Base-by-base conservation (phyloP, 1,139 yeast genomes). In the Magnusiomyces clavatus region DNA sequence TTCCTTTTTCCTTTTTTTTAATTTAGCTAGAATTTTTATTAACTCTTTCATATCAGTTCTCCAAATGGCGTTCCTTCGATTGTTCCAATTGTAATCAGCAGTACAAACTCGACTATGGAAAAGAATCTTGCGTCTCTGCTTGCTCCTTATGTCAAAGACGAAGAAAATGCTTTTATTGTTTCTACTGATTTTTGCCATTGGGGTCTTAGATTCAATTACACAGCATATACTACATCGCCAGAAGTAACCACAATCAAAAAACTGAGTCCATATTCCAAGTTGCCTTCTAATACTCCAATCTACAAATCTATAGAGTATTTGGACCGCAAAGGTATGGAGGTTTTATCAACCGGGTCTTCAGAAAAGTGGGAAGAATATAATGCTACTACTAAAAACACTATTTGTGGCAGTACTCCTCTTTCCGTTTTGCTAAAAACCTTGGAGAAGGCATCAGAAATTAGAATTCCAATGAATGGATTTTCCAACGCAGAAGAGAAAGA, bases 121-220 rank as follows among this genome's bases (percentile, higher is more conserved):
- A 61, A 64, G 13, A 66, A 69, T 20, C 63, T 86, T 19, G 83
- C 84, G 0, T 60, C 64, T 1, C 60, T 72, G 0, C 70, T 92
- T 50, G 66, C 69, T 12, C 81, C 83, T 1, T 86, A 76, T 59
- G 64, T 88, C 52, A 67, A 65, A 3, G 78, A 83, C 59, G 75
- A 76, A 24, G 69, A 69, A 38, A 84, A 82, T 62, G 82, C 88
- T 1, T 86, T 92, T 67, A 80, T 87, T 29, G 75, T 92, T 5
- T 86, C 95, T 62, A 81, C 95, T 1, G 99, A 92, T 69, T 94
- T 92, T 63, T 90, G 97, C 64, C 98, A 92, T 64, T 92, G 98
- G 98, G 97, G 97, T 1, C 62, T 76, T 3, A 70, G 95, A 46
- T 88, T 89, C 63, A 83, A 81, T 12, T 89, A 83, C 64, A 82